Evolutionary conservation across 2,329 filamentous ascomycete genomes (phyloP), one percentile per base, ranked within the genome.

Genomic region (Neocatenulostroma microsporum): DNA sequence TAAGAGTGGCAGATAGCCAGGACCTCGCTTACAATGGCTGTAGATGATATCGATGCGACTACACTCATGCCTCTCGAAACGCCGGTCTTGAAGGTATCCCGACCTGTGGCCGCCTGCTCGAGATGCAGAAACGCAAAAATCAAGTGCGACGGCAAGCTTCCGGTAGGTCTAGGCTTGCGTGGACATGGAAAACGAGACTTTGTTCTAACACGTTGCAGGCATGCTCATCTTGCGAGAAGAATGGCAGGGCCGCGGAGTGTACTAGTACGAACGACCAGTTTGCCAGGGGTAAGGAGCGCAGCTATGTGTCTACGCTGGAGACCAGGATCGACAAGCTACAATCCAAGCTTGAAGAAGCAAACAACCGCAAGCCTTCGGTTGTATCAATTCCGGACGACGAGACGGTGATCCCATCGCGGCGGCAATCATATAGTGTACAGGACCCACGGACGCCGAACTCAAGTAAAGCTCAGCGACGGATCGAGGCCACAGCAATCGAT

Each of bases 211-310:
- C 8, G 13, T 12, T 13, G 5, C 21, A 53, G 50, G 87, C 88
- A 6, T 98, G 91, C 58, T 93, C 87, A 6, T 89, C 89, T 13
- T 96, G 91, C 57, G 89, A 95, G 62, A 88, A 87, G 63, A 85
- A 86, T 11, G 87, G 88, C 20, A 82, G 86, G 44, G 79, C 84
- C 37, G 80, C 73, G 42, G 87, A 93, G 57, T 98, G 91, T 60
- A 94, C 87, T 5, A 87, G 87, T 38, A 88, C 87, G 6, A 95
- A 93, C 54, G 89, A 96, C 56, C 87, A 95, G 59, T 96, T 95
- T 62, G 88, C 89, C 1, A 75, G 87, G 45, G 91, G 91, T 43
- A 96, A 96, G 62, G 91, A 96, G 58, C 74, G 89, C 54, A 96
- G 88, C 62, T 98, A 96, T 70, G 88, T 96, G 29, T 86, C 89